phyloP scores from a whole-genome alignment of 2,329 filamentous ascomycete genomes.

The Sporothrix schenckii region DNA sequence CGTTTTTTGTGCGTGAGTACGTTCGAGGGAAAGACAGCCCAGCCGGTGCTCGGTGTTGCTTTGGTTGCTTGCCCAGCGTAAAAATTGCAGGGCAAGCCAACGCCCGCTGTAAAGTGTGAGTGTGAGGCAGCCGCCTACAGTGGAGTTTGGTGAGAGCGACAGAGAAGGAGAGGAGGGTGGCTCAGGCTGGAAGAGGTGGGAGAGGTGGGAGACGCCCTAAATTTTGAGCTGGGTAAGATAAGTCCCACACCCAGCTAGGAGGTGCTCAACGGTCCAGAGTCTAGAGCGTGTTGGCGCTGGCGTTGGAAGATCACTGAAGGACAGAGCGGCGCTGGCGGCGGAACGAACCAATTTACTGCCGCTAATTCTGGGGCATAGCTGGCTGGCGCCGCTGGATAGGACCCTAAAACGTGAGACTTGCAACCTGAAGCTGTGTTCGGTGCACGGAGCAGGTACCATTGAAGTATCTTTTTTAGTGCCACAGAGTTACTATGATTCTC shows the following conservation, averaged over 20 bases:
- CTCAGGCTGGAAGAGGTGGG: no score
- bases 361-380: slow-evolving; percentile 13
- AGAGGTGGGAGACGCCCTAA: no score
- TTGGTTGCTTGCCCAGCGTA: no score
- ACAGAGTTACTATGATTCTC: slow-evolving; percentile 17
- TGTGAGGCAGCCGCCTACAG: no score
- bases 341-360: slow-evolving; percentile 19
- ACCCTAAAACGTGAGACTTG: slow-evolving; percentile 13
- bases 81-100: no score
- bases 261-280: slow-evolving; percentile 20
- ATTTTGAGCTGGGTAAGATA: no score
- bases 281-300: slow-evolving; percentile 13
- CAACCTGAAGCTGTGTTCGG: slow-evolving; percentile 15
- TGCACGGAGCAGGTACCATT: slow-evolving; percentile 1
- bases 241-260: not conserved
- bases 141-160: not conserved
- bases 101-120: no score
- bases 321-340: slow-evolving; percentile 10
- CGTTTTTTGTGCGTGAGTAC: slow-evolving; percentile 9
- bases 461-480: slow-evolving; percentile 2
- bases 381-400: slow-evolving; percentile 13
- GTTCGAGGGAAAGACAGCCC: not conserved
- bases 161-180: not conserved
- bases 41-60: slow-evolving; percentile 2
- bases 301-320: slow-evolving; percentile 12